These are phyloP conservation scores for Tricholoma terreum DNA, from an alignment of 768 basidiomycete species.

Conservation along the genomic window DNA sequence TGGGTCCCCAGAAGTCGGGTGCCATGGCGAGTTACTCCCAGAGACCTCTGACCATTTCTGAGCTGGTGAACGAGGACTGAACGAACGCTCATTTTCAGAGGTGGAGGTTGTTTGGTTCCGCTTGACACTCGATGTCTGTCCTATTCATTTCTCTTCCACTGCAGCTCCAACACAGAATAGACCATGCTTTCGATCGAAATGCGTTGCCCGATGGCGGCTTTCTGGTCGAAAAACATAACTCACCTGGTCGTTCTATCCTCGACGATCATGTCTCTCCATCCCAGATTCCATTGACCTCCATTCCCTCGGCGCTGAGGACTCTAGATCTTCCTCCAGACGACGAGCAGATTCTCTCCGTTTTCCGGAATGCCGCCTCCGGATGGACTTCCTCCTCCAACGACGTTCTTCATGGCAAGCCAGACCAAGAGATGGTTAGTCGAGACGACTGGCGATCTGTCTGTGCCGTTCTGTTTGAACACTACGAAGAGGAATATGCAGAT, in stretches of 20 bases:
- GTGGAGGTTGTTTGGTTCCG: not conserved
- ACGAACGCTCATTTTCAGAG: slow-evolving; percentile 11
- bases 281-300: slow-evolving; percentile 50
- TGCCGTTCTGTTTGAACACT: slow-evolving; percentile 61
- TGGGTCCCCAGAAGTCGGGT: not conserved
- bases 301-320: slow-evolving; percentile 59
- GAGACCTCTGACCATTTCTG: slow-evolving; percentile 3
- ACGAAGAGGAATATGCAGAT: slow-evolving; percentile 23
- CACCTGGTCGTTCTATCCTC: slow-evolving; percentile 14
- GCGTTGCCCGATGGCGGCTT: not conserved
- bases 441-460: slow-evolving; percentile 84
- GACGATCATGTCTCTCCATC: slow-evolving; percentile 10
- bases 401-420: slow-evolving; percentile 12
- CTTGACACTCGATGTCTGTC: slow-evolving; percentile 9
- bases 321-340: slow-evolving; percentile 73
- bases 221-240: slow-evolving; percentile 8
- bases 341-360: slow-evolving; percentile 66
- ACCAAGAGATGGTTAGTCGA: slow-evolving; percentile 44
- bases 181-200: slow-evolving; percentile 44
- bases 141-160: slow-evolving; percentile 40
- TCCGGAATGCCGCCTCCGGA: slow-evolving; percentile 72
- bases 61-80: slow-evolving; percentile 11
- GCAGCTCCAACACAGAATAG: slow-evolving; percentile 44
- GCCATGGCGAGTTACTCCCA: not conserved
- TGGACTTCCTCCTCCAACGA: slow-evolving; percentile 44